Evolutionary conservation across 2,329 filamentous ascomycete species (phyloP).

Genomic region (Aphanoascus verrucosus): DNA sequence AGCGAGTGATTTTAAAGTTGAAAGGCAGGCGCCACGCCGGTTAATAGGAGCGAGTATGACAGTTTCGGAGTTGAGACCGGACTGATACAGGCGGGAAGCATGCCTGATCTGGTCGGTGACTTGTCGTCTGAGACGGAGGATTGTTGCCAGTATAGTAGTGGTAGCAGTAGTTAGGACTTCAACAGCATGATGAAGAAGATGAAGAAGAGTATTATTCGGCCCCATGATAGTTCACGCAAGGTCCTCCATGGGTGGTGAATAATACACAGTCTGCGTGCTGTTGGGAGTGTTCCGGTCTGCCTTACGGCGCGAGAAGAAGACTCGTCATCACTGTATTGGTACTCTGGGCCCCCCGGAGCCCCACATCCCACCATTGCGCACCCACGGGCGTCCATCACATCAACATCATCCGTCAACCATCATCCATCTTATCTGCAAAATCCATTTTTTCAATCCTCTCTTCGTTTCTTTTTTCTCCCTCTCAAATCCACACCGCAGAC

Average conservation of each 20-base stretch:
- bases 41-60: background rate
- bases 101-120: no score
- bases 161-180: no score
- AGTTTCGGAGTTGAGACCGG: background rate
- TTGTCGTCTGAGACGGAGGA: no score
- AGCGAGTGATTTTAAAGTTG: background rate
- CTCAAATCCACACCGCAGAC: background rate
- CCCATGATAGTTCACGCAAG: no score
- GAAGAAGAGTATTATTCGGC: no score
- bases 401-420: background rate
- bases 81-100: background rate
- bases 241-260: no score
- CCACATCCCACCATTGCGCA: conserved; percentile 4
- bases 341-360: background rate
- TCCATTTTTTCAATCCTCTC: no score
- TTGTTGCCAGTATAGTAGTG: no score
- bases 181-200: no score
- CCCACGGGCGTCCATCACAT: background rate
- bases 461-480: background rate
- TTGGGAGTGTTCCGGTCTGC: background rate
- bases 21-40: background rate
- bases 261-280: background rate
- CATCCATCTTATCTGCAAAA: background rate
- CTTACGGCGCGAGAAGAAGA: background rate
- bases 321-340: conserved; percentile 9